Evolutionary conservation across 805 yeast genomes (phyloP), one percentile per base, ranked within the genome.

Genomic region (Wickerhamomyces hampshirensis): DNA sequence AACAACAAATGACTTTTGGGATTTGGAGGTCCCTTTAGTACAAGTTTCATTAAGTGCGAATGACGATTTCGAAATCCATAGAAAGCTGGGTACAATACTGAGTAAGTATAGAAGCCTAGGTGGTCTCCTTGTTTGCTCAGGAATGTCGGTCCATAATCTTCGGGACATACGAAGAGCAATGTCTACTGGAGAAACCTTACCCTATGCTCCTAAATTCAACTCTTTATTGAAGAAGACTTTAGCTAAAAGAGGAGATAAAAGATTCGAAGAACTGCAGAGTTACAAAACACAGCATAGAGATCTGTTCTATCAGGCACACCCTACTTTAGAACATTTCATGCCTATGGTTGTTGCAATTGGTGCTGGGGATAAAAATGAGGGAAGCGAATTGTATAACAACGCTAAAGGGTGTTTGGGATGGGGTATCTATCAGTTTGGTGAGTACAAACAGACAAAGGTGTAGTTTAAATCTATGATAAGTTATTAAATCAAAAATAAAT

Each of bases 141-240:
- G 95, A 4, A 80, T 82, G 84, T 68, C 86, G 5, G 93, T 83
- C 16, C 94, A 84, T 58, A 85, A 84, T 51, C 64, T 84, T 29
- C 44, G 75, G 26, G 88, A 82, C 39, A 32, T 75, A 16, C 64
- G 74, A 2, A 19, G 5, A 30, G 15, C 26, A 6, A 55, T 65
- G 30, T 36, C 46, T 12, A 33, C 43, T 18, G 50, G 47, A 5
- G 46, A 43, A 12, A 43, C 60, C 1, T 34, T 66, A 37, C 73
- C 79, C 5, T 83, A 82, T 51, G 74, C 62, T 6, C 53, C 56
- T 26, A 68, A 69, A 23, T 83, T 84, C 59, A 76, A 76, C 46
- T 46, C 55, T 3, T 39, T 73, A 5, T 50, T 83, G 12, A 60
- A 66, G 1, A 50, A 55, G 2, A 65, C 71, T 6, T 42, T 81